Evolutionary conservation across 495 filamentous ascomycete genomes (phyloP).

Genomic region (Aspergillus leporis): DNA sequence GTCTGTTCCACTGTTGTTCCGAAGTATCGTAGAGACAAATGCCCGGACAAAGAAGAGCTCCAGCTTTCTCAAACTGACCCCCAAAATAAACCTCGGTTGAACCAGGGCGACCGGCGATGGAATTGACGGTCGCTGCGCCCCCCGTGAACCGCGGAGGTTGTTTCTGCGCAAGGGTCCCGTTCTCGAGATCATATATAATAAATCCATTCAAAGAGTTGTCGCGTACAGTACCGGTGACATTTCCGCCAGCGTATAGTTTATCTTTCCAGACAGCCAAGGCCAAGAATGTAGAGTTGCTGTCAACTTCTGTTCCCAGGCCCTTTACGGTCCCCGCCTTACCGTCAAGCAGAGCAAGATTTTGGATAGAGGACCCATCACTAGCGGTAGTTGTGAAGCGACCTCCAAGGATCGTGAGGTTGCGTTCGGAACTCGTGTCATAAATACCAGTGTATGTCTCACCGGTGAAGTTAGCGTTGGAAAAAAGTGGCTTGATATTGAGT

Average conservation of each 20-base stretch:
- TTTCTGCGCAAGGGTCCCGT: conserved; percentile 52
- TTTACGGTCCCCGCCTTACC: conserved; percentile 61
- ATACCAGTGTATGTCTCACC: conserved; percentile 72
- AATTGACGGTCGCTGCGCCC: conserved; percentile 66
- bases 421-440: conserved; percentile 66
- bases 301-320: conserved; percentile 67
- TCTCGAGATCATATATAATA: conserved; percentile 72
- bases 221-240: conserved; percentile 67
- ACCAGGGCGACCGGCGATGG: conserved; percentile 66
- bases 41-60: conserved; percentile 75
- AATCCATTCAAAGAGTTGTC: conserved; percentile 69
- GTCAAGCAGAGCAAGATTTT: conserved; percentile 79
- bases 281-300: conserved; percentile 71
- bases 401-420: conserved; percentile 84
- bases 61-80: conserved; percentile 77
- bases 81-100: conserved; percentile 80
- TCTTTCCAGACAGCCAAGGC: conserved; percentile 67
- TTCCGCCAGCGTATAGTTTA: conserved; percentile 79
- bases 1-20: conserved; percentile 72
- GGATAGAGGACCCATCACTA: conserved; percentile 66
- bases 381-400: conserved; percentile 79
- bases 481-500: conserved; percentile 55
- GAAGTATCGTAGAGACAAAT: conserved; percentile 76
- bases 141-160: conserved; percentile 76
- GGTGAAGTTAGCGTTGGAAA: conserved; percentile 59